Base-by-base conservation (phyloP, 176 grass and related monocot genomes). In the Elymus sibiricus region DNA sequence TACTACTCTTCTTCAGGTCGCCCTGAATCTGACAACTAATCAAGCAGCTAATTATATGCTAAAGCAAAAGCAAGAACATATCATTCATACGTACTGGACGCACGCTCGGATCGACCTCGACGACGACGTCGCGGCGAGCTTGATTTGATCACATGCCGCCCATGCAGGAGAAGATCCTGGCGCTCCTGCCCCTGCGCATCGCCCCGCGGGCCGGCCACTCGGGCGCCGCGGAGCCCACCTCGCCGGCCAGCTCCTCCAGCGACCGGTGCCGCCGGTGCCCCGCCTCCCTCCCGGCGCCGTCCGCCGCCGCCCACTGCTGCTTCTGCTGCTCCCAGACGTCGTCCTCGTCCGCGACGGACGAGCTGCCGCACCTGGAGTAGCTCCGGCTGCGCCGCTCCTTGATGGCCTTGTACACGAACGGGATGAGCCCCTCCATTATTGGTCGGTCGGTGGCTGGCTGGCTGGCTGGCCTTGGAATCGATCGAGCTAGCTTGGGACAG, bases 341-440 rank as follows among this genome's bases (percentile, higher is more conserved):
- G 44, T 63, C 70, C 25, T 63, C 65, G 4, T 68, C 79, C 62
- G 21, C 89, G 1, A 39, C 82, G 79, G 66, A 44, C 3, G 90
- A 85, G 70, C 70, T 88, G 81, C 88, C 89, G 85, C 88, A 97
- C 61, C 84, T 63, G 35, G 91, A 91, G 88, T 90, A 94, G 85
- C 64, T 85, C 86, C 92, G 67, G 31, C 11, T 80, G 73, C 86
- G 86, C 29, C 89, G 70, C 68, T 93, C 90, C 84, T 97, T 97
- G 92, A 97, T 88, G 12, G 88, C 82, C 78, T 35, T 97, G 83
- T 78, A 94, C 80, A 97, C 89, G 76, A 97, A 97, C 85, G 92
- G 95, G 59, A 97, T 97, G 49, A 97, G 70, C 24, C 95, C 92
- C 87, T 97, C 95, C 95, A 97, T 97, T 27, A 22, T 9, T 3